Conservation (phyloP, 352 stramenopile genomes). For the Phytophthora lateralis region DNA sequence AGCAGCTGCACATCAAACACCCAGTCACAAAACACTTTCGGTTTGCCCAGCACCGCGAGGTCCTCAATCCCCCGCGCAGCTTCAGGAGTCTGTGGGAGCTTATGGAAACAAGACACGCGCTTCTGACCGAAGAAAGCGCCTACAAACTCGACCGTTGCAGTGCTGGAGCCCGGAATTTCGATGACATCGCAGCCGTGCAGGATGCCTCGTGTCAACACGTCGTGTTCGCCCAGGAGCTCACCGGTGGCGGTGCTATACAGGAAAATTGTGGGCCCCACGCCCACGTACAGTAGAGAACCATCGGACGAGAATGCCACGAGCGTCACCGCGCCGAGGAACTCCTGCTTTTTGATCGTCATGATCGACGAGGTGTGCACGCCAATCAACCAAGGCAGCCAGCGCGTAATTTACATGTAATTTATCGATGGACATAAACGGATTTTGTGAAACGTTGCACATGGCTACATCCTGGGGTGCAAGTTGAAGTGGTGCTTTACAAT, state of each 20-base stretch:
- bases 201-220: conserved; percentile 65
- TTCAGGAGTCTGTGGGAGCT: conserved; percentile 50
- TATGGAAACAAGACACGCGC: conserved; percentile 57
- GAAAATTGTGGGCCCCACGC: conserved; percentile 67
- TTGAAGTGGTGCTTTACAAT: conserved; percentile 9
- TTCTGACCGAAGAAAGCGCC: conserved; percentile 86
- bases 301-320: conserved; percentile 74
- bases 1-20: conserved; percentile 83
- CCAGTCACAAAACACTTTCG: conserved; percentile 82
- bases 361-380: neutral
- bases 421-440: neutral
- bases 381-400: neutral
- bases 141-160: conserved; percentile 21
- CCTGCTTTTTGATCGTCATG: conserved; percentile 55
- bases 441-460: conserved; percentile 11
- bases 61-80: conserved; percentile 16
- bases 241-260: conserved; percentile 62
- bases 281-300: conserved; percentile 76
- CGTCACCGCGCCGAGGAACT: conserved; percentile 86
- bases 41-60: conserved; percentile 44
- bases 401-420: conserved; percentile 2
- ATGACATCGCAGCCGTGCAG: conserved; percentile 73
- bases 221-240: conserved; percentile 47
- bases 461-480: conserved; percentile 10
- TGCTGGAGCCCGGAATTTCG: neutral